Conservation (phyloP, 371 early-diverging fungal genomes). For the Apophysomyces trapeziformis region DNA sequence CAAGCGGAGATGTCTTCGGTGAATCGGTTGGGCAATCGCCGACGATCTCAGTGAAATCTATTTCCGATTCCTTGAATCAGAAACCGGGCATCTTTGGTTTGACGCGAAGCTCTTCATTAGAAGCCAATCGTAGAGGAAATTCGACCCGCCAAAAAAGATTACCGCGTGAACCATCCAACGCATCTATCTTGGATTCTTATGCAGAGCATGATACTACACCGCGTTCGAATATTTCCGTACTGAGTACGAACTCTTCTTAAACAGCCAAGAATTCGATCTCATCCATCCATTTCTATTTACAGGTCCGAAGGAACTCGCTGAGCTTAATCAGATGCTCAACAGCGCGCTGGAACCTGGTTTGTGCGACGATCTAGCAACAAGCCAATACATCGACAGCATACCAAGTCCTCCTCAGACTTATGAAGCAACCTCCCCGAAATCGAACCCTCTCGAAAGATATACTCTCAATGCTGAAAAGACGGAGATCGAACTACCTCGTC, state of each 20-base stretch:
- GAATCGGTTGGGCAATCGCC: background rate
- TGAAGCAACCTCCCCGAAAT: background rate
- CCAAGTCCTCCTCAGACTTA: background rate
- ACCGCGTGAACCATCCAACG: conserved; percentile 12
- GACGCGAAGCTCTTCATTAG: conserved; percentile 2
- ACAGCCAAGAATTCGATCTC: background rate
- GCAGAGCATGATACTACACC: conserved; percentile 1
- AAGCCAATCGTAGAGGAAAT: conserved; percentile 2
- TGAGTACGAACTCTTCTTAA: conserved; percentile 3
- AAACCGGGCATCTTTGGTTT: background rate
- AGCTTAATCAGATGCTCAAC: conserved; percentile 31
- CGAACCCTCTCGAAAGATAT: background rate
- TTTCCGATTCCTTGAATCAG: background rate
- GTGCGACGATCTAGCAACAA: background rate
- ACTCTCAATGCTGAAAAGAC: background rate
- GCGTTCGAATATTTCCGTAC: background rate
- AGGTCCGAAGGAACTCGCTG: conserved; percentile 7
- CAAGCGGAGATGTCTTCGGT: background rate
- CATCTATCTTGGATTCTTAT: conserved; percentile 16
- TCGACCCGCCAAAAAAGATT: background rate
- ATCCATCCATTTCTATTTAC: background rate
- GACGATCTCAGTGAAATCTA: background rate
- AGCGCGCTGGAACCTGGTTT: conserved; percentile 7
- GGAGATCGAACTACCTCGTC: background rate
- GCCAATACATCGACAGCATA: background rate